Evolutionary conservation across 2,329 filamentous ascomycete species (phyloP), one percentile per base, ranked within the genome.

Genomic region (Diaporthe sp.): DNA sequence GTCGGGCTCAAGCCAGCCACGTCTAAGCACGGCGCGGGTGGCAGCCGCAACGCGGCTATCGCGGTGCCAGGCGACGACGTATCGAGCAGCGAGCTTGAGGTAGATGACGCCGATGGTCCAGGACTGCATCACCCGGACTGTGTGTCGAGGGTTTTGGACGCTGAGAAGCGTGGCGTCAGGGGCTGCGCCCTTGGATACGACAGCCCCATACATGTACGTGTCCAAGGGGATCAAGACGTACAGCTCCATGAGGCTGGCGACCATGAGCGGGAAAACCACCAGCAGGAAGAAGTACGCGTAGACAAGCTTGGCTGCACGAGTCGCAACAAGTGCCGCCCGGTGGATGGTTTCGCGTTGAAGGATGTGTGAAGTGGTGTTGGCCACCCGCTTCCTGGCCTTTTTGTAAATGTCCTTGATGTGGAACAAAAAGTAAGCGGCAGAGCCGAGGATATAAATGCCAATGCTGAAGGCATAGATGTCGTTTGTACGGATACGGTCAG

Each of bases 401-500:
- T 72, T 58, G 54, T 81, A 80, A 25, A 89, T 82, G 78, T 81
- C 79, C 17, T 82, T 84, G 25, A 87, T 78, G 80, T 92, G 90
- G 77, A 91, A 85, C 38, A 88, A 78, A 55, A 89, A 83, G 81
- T 96, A 97, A 3, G 90, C 85, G 1, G 90, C 80, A 5, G 90
- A 91, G 15, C 94, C 95, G 6, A 98, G 87, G 35, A 95, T 86
- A 81, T 97, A 98, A 54, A 97, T 89, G 19, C 97, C 97, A 40
- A 97, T 92, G 70, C 95, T 97, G 82, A 98, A 98, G 17, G 97
- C 96, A 80, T 99, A 98, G 35, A 99, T 94, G 82, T 99, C 97
- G 83, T 98, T 99, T 81, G 96, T 93, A 54, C 90, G 90, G 64
- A 94, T 89, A 76, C 94, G 89, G 0, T 87, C 84, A 6, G 95